phyloP scores from a whole-genome alignment of 805 yeast genomes.

The Suhomyces kilbournensis region DNA sequence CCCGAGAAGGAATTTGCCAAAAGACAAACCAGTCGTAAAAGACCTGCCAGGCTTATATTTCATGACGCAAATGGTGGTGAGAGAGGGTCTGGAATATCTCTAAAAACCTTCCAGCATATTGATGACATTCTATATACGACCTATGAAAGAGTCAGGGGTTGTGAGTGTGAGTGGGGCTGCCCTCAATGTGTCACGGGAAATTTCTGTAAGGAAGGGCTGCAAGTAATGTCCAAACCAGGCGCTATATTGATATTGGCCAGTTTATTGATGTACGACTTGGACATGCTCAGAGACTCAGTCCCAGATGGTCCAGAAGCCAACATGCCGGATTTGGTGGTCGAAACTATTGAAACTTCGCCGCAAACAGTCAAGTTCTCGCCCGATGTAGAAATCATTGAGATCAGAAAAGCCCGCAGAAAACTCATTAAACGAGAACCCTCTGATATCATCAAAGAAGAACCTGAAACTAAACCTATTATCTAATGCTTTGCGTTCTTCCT shows the following conservation, averaged over 20 bases:
- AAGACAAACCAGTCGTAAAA: constrained; percentile 61
- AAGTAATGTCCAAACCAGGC: constrained; percentile 86
- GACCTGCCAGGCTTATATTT: constrained; percentile 87
- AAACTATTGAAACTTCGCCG: constrained; percentile 59
- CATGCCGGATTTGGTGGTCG: constrained; percentile 66
- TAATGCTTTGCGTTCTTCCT: constrained; percentile 15
- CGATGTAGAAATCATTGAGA: constrained; percentile 45
- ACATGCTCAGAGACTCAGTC: constrained; percentile 41
- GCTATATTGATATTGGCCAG: constrained; percentile 65
- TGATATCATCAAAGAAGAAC: neutral
- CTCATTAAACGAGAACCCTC: neutral
- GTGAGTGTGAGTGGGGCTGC: constrained; percentile 76
- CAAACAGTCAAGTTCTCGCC: constrained; percentile 58
- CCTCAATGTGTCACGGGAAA: constrained; percentile 85
- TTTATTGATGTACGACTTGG: constrained; percentile 54
- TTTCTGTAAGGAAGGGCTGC: constrained; percentile 74
- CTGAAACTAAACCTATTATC: neutral
- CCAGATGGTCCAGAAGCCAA: constrained; percentile 74
- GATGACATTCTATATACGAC: constrained; percentile 65
- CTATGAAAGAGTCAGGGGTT: constrained; percentile 53
- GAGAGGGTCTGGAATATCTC: constrained; percentile 74
- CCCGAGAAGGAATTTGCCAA: constrained; percentile 93
- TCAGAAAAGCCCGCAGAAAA: constrained; percentile 9
- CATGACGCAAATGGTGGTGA: constrained; percentile 82
- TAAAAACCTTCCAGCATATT: constrained; percentile 75